Conservation (phyloP, 2,329 filamentous ascomycete species). For the Endothia cerciana region DNA sequence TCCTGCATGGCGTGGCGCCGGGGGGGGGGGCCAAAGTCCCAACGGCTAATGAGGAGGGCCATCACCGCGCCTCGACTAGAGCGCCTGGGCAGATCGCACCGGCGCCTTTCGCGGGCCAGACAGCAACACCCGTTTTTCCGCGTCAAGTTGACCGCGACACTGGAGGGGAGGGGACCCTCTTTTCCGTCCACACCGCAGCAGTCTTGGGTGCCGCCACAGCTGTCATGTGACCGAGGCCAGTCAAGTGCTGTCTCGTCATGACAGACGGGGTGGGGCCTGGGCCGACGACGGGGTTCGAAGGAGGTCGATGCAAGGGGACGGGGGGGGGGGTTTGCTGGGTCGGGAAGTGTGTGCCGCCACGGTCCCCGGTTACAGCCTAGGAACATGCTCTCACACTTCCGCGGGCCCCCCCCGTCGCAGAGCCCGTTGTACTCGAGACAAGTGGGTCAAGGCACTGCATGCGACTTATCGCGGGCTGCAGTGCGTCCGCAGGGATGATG, state of each 20-base stretch:
- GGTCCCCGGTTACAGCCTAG: slow-evolving; percentile 27
- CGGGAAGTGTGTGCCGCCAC: slow-evolving; percentile 25
- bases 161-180: neutral
- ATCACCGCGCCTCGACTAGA: neutral
- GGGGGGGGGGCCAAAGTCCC: neutral
- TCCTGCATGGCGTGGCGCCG: neutral
- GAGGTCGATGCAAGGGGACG: no score
- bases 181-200: neutral
- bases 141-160: slow-evolving; percentile 1
- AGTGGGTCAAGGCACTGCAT: slow-evolving; percentile 17
- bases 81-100: neutral
- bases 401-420: slow-evolving; percentile 27
- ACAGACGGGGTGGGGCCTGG: neutral
- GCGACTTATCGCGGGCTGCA: slow-evolving; percentile 19
- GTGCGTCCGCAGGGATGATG: slow-evolving; percentile 7
- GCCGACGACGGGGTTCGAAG: slow-evolving; percentile 6
- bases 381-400: slow-evolving; percentile 24
- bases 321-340: slow-evolving; percentile 6
- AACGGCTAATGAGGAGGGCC: neutral
- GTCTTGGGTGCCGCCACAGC: neutral
- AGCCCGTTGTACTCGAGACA: slow-evolving; percentile 28
- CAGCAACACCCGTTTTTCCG: neutral
- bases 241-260: slow-evolving; percentile 4
- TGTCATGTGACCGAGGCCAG: slow-evolving; percentile 4
- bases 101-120: slow-evolving; percentile 2